Evolutionary conservation across 495 filamentous ascomycete species (phyloP).

Genomic region (Pseudevernia furfuracea): DNA sequence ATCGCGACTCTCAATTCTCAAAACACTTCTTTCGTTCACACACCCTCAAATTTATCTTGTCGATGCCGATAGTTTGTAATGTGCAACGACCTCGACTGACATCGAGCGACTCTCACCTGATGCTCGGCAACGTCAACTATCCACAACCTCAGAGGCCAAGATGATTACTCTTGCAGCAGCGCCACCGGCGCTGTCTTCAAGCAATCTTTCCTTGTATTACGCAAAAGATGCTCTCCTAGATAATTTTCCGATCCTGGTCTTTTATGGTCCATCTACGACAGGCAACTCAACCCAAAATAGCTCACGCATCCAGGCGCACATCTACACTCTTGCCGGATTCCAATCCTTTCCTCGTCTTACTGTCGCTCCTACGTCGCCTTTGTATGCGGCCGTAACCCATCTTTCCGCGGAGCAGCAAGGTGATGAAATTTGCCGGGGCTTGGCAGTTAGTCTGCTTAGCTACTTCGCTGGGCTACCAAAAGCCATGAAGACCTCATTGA

Average conservation of each 20-base stretch:
- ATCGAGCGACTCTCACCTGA: neutral
- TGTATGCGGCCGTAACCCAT: conserved; percentile 84
- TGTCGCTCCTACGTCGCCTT: conserved; percentile 87
- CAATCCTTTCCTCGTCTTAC: conserved; percentile 83
- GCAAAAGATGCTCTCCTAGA: conserved; percentile 22
- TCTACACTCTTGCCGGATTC: conserved; percentile 82
- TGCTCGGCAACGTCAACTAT: neutral
- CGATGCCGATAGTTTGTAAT: neutral
- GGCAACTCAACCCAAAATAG: conserved; percentile 77
- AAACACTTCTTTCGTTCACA: neutral
- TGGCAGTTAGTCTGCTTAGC: conserved; percentile 86
- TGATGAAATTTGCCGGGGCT: conserved; percentile 77
- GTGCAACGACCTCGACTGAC: neutral
- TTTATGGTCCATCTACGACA: conserved; percentile 77
- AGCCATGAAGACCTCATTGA: conserved; percentile 54
- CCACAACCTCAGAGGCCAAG: neutral
- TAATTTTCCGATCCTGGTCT: conserved; percentile 56
- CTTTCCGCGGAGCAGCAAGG: conserved; percentile 92
- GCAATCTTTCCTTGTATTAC: conserved; percentile 22
- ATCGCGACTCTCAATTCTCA: conserved; percentile 3
- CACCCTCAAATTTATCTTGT: neutral
- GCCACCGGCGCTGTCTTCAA: conserved; percentile 18
- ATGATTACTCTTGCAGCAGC: conserved; percentile 21
- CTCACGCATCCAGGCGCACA: conserved; percentile 85
- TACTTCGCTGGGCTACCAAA: conserved; percentile 86